A percentile compares a stretch with the other conserved stretches of the same genome.
phyloP scores from a whole-genome alignment of 768 basidiomycete genomes.

The Russula compacta region DNA sequence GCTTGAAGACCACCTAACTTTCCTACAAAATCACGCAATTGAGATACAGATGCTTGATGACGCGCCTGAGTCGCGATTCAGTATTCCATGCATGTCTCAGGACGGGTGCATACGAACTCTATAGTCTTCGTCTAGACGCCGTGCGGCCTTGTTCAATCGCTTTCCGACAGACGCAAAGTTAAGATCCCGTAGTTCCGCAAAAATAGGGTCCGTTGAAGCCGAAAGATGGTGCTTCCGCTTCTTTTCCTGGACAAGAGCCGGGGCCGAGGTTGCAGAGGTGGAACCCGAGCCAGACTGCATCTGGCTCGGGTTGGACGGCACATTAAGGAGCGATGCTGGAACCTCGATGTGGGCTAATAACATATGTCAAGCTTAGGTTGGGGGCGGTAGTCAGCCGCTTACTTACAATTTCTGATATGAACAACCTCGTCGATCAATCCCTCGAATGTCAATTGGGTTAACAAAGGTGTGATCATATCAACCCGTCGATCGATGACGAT shows the following conservation, averaged over 20 bases:
- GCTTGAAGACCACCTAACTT: conserved; percentile 86
- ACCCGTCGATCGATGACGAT: conserved; percentile 84
- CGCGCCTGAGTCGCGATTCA: conserved; percentile 44
- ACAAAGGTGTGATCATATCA: conserved; percentile 91
- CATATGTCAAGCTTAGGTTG: background rate
- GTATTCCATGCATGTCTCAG: conserved; percentile 1
- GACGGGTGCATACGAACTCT: conserved; percentile 41
- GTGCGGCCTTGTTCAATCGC: conserved; percentile 71
- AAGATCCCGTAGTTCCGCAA: conserved; percentile 75
- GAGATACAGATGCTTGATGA: conserved; percentile 80
- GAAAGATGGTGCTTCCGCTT: conserved; percentile 87
- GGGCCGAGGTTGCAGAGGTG: conserved; percentile 34
- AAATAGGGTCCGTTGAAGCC: conserved; percentile 69
- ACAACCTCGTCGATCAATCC: conserved; percentile 91
- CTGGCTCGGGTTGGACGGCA: conserved; percentile 36
- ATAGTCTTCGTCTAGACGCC: conserved; percentile 84
- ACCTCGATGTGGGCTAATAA: conserved; percentile 66
- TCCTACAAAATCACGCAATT: conserved; percentile 91
- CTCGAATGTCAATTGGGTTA: conserved; percentile 95
- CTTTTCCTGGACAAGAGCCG: conserved; percentile 59
- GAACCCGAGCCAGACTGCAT: conserved; percentile 33
- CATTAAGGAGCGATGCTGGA: conserved; percentile 59
- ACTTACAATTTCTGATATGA: conserved; percentile 84
- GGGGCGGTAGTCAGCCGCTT: conserved; percentile 24
- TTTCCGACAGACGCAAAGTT: conserved; percentile 89